Conservation (phyloP, 108 stramenopile species). For the Pseudonitzschia pungens region DNA sequence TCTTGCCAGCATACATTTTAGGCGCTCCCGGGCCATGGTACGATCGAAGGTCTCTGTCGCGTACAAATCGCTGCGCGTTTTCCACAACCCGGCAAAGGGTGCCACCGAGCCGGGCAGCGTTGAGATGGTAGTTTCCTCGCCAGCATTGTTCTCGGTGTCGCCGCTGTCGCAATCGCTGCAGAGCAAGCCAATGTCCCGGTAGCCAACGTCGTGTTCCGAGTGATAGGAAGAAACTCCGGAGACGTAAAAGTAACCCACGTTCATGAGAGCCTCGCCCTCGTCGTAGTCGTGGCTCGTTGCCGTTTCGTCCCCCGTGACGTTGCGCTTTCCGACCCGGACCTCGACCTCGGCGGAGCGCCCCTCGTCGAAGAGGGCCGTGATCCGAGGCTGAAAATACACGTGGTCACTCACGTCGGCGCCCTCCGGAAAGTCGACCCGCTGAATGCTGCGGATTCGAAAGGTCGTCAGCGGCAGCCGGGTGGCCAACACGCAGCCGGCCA, state of each 20-base stretch:
- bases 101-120: not conserved
- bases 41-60: not conserved
- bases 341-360: conserved; percentile 19
- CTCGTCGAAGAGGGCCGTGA: conserved; percentile 25
- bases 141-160: not conserved
- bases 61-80: not conserved
- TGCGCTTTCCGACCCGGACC: conserved; percentile 12
- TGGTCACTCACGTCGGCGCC: conserved; percentile 21
- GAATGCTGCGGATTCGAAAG: conserved; percentile 8
- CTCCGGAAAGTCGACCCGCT: conserved; percentile 19
- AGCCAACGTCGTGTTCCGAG: not conserved
- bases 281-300: not conserved
- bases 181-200: not conserved
- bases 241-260: conserved; percentile 24
- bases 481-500: conserved; percentile 24
- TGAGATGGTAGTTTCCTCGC: not conserved
- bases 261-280: conserved; percentile 1
- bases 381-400: conserved; percentile 16
- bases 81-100: not conserved
- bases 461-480: not conserved
- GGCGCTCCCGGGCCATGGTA: not conserved
- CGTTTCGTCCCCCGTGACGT: not conserved
- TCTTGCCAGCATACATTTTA: conserved; percentile 1
- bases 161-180: not conserved
- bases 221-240: not conserved